Percentiles rank a stretch among this genome's conserved stretches.
Conservation (phyloP, 1,284 basidiomycete genomes). For the Trichosporon coremiiforme region DNA sequence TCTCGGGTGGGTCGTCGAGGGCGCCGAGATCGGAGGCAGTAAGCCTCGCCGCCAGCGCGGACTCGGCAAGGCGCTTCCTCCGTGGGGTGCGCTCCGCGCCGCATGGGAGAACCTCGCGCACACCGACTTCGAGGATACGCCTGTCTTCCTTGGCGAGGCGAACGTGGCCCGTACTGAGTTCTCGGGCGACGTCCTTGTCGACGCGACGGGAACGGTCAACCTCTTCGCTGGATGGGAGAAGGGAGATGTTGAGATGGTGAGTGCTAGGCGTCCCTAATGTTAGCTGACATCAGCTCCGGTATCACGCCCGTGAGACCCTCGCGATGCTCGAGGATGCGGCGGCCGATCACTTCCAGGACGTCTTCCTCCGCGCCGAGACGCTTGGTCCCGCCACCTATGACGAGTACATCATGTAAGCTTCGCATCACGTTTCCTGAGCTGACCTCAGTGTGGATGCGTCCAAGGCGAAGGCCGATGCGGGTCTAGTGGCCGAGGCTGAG, state of each 20-base stretch:
- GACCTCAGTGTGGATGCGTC: constrained; percentile 65
- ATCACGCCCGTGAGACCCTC: constrained; percentile 74
- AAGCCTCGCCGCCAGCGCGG: constrained; percentile 45
- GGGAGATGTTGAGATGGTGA: constrained; percentile 57
- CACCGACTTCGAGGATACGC: constrained; percentile 67
- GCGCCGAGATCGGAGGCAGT: constrained; percentile 62
- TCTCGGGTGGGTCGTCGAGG: constrained; percentile 69
- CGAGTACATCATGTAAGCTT: constrained; percentile 70
- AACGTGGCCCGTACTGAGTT: constrained; percentile 52
- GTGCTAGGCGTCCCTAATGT: not conserved
- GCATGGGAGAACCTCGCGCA: constrained; percentile 61
- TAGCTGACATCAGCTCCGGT: constrained; percentile 62
- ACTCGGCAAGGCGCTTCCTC: constrained; percentile 60
- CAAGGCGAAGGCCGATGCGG: constrained; percentile 3
- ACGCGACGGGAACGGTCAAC: constrained; percentile 77
- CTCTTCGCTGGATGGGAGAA: constrained; percentile 72
- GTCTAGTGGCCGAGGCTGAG: constrained; percentile 56
- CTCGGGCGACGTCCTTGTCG: constrained; percentile 66
- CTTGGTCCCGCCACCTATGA: constrained; percentile 68
- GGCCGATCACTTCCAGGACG: constrained; percentile 52
- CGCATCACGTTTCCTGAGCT: constrained; percentile 51
- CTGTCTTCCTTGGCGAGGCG: constrained; percentile 64
- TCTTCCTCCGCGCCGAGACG: constrained; percentile 53
- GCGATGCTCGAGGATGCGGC: constrained; percentile 61
- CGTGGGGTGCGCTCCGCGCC: constrained; percentile 52